Conservation (phyloP, 768 basidiomycete species). For the Panaeolus cyanescens region DNA sequence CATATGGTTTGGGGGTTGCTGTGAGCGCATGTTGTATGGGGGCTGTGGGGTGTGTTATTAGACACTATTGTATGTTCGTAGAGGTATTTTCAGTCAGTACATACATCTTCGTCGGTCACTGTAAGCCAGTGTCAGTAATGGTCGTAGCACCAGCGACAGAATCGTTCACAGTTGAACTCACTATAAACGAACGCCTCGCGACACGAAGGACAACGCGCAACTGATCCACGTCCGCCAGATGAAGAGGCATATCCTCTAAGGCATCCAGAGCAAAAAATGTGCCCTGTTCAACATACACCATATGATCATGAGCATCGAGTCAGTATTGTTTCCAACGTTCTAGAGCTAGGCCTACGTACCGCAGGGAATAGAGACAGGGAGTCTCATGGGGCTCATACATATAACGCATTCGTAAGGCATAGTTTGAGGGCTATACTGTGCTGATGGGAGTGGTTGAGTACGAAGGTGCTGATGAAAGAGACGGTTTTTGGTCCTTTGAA, state of each 20-base stretch:
- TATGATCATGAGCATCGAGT: background rate
- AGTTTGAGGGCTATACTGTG: too few species aligned
- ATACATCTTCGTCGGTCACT: background rate
- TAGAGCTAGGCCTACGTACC: constrained; percentile 39
- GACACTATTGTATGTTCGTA: background rate
- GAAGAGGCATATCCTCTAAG: constrained; percentile 36
- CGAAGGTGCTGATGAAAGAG: too few species aligned
- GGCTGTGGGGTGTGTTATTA: background rate
- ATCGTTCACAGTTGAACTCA: background rate
- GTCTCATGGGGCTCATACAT: constrained; percentile 51
- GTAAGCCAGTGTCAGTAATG: background rate
- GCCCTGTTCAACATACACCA: constrained; percentile 40
- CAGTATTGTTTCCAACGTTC: background rate
- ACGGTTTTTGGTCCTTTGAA: too few species aligned
- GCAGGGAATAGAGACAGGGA: constrained; percentile 63
- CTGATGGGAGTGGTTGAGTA: too few species aligned
- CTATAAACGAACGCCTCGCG: background rate
- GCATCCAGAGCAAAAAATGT: constrained; percentile 65
- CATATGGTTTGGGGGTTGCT: background rate
- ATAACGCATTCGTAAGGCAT: constrained; percentile 46
- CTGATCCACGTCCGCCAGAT: background rate
- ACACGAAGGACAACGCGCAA: background rate
- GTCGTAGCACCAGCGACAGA: background rate
- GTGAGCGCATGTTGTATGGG: background rate
- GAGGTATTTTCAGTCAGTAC: background rate